Base-by-base conservation (phyloP, 1,139 yeast genomes). In the Hanseniaspora gamundiae region DNA sequence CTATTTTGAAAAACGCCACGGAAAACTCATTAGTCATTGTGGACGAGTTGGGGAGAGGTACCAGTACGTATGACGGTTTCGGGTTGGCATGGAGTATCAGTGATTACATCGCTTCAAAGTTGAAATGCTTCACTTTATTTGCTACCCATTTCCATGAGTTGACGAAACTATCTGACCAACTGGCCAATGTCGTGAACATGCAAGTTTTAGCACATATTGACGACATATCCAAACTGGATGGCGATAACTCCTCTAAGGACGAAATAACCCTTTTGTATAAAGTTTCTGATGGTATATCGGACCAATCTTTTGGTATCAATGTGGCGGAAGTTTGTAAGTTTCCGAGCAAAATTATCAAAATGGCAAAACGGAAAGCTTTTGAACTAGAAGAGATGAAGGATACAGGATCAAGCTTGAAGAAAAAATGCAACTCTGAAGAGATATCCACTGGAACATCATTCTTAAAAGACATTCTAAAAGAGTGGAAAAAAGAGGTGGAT, bases 91-190 rank as follows among this genome's bases (percentile, higher is more conserved):
- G 95, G 94, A 80, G 96, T 0, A 91, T 91, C 47, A 83, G 93
- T 53, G 95, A 87, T 57, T 80, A 82, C 59, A 78, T 91, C 48
- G 80, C 91, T 2, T 69, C 69, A 28, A 68, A 78, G 47, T 17
- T 44, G 20, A 41, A 41, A 14, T 81, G 95, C 51, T 87, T 86
- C 61, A 76, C 94, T 0, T 60, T 91, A 48, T 91, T 91, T 70
- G 98, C 98, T 0, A 91, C 98, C 0, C 98, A 91, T 67, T 91
- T 91, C 71, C 97, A 91, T 61, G 98, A 91, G 60, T 70, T 91
- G 47, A 91, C 97, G 1, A 79, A 80, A 31, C 66, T 91, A 44
- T 71, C 93, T 1, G 78, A 78, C 11, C 70, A 70, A 49, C 70
- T 80, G 46, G 59, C 71, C 0, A 69, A 73, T 10, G 95, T 91